Base-by-base conservation (phyloP, 805 yeast genomes). In the Tetrapisispora arboricola region DNA sequence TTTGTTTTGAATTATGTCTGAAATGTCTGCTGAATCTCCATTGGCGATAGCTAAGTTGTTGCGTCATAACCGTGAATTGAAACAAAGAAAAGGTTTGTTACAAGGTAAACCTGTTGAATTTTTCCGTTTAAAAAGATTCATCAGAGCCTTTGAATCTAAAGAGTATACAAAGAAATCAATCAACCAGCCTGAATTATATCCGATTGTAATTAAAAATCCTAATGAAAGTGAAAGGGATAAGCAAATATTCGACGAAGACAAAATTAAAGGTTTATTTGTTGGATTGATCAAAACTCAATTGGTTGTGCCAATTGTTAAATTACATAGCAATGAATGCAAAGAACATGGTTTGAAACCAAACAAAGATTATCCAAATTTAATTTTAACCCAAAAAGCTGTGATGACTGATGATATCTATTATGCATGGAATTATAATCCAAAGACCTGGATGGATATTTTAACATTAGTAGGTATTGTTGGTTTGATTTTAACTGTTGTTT, bases 91-190 rank as follows among this genome's bases (percentile, higher is more conserved):
- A 46, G 96, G 96, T 12, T 60, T 80, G n/a, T 66, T 80, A 40
- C 79, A 80, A 51, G 78, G 81, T 41, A 74, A 74, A 47, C 78
- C 77, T 36, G 72, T 76, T 27, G 95, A 85, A 44, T 87, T 92
- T 61, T 92, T 90, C 72, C 72, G 94, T 49, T 82, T 71, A 60
- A 90, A 90, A 61, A 75, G 98, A 53, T 81, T 85, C 32, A 65
- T 76, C 12, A 70, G 97, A 49, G 94, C 94, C 1, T 69, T 90
- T 43, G 64, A 76, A 27, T 76, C 86, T 41, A 80, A 75, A 1
- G 88, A 80, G 34, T 92, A 86, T 62, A 70, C 71, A 50, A 59
- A 53, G 47, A 73, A 67, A 47, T 74, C 72, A 39, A 50, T 65
- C 40, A 71, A 69, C 44, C 75, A 76, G 40, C 67, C 68, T 28